phyloP scores from a whole-genome alignment of 225 moss, liverwort and hornwort species.

The Anthoceros angustus region DNA sequence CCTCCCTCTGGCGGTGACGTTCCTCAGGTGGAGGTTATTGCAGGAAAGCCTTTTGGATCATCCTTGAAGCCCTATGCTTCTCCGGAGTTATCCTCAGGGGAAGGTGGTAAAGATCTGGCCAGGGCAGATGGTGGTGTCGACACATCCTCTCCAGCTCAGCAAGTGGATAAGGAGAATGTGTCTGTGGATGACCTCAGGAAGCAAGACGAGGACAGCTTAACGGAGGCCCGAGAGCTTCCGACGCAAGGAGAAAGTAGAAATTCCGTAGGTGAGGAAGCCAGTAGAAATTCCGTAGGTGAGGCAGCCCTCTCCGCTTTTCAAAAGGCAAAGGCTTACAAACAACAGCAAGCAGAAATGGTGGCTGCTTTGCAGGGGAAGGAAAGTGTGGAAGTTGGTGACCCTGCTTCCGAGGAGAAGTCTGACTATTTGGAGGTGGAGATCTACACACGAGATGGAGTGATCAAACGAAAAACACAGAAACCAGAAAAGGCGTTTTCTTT shows the following conservation, averaged over 20 bases:
- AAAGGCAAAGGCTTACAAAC: conserved; percentile 51
- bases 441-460: conserved; percentile 70
- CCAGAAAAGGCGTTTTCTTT: conserved; percentile 50
- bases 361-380: conserved; percentile 30
- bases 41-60: conserved; percentile 24
- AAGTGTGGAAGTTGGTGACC: conserved; percentile 5
- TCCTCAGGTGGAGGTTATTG: conserved; percentile 34
- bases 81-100: neutral
- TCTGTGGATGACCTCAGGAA: neutral
- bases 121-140: neutral
- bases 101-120: neutral
- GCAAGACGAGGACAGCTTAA: neutral
- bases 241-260: conserved; percentile 7
- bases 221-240: conserved; percentile 8
- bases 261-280: neutral
- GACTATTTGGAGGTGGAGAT: conserved; percentile 62
- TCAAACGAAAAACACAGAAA: conserved; percentile 42
- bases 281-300: neutral
- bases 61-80: conserved; percentile 10
- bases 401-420: conserved; percentile 6
- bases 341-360: conserved; percentile 64
- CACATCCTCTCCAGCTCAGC: too few relatives aligned
- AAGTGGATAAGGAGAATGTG: neutral
- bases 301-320: conserved; percentile 34
- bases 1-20: conserved; percentile 7